phyloP scores from a whole-genome alignment of 768 basidiomycete genomes.

The Auriscalpium vulgare region DNA sequence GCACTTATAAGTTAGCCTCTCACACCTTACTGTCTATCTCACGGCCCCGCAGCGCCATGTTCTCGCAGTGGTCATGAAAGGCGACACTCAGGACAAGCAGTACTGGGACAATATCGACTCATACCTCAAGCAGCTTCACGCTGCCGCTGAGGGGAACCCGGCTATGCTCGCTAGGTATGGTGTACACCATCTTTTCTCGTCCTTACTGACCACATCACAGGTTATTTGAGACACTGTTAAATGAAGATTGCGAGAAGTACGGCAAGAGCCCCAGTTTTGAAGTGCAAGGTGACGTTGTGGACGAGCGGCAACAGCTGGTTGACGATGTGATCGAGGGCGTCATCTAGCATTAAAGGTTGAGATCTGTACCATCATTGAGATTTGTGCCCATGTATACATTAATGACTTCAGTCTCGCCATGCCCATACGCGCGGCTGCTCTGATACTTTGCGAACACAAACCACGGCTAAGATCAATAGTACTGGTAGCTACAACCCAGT shows the following conservation, averaged over 20 bases:
- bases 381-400: too few species aligned
- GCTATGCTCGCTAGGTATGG: too few species aligned
- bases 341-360: too few species aligned
- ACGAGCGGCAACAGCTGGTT: neutral
- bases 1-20: neutral
- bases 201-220: neutral
- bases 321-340: neutral
- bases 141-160: neutral
- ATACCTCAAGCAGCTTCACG: neutral
- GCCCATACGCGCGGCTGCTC: too few species aligned
- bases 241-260: neutral
- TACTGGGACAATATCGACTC: neutral
- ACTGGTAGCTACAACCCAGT: too few species aligned
- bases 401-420: too few species aligned
- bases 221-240: neutral
- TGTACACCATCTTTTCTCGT: neutral
- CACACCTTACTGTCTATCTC: neutral
- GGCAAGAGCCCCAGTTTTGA: neutral
- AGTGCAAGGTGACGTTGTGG: neutral
- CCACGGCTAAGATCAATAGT: too few species aligned
- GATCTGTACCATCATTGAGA: too few species aligned
- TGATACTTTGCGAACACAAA: too few species aligned
- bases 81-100: neutral
- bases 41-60: neutral
- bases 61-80: neutral